Percentiles rank a stretch among this genome's conserved stretches.
Conservation (phyloP, 2,329 filamentous ascomycete genomes). For the Colletotrichum acutatum region DNA sequence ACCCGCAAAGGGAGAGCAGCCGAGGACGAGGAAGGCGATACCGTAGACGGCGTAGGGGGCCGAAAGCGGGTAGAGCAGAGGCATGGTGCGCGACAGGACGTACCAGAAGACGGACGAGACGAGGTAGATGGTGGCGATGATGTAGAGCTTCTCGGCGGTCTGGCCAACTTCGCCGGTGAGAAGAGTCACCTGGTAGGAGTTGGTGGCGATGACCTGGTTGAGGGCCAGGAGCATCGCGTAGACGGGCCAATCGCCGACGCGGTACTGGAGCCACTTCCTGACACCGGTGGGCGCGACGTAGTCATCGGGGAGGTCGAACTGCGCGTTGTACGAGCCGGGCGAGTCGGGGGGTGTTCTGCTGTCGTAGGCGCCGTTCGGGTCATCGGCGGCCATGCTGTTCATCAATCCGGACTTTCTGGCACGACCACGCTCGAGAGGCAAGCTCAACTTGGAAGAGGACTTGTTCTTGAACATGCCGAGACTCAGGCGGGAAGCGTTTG, state of each 20-base stretch:
- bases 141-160: constrained; percentile 68
- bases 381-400: constrained; percentile 6
- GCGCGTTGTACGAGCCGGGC: constrained; percentile 52
- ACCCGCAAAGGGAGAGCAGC: constrained; percentile 65
- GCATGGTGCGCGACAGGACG: constrained; percentile 67
- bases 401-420: constrained; percentile 21
- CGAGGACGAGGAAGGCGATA: constrained; percentile 70
- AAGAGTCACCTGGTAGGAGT: constrained; percentile 76
- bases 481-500: constrained; percentile 24
- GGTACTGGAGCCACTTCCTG: constrained; percentile 62
- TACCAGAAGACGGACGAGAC: constrained; percentile 70
- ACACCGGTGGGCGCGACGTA: constrained; percentile 67
- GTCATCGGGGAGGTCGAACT: constrained; percentile 66
- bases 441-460: constrained; percentile 29
- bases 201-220: constrained; percentile 72
- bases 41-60: constrained; percentile 72
- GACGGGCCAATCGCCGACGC: constrained; percentile 71
- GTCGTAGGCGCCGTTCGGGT: constrained; percentile 1
- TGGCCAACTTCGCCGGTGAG: constrained; percentile 73
- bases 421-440: constrained; percentile 28
- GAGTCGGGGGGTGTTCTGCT: constrained; percentile 35
- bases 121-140: constrained; percentile 69
- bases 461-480: constrained; percentile 30
- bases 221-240: constrained; percentile 71
- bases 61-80: constrained; percentile 66